Percentiles rank a stretch among this genome's conserved stretches.
Evolutionary conservation across 164 flowering plant species (phyloP).

Genomic region (Vitis labrusca): DNA sequence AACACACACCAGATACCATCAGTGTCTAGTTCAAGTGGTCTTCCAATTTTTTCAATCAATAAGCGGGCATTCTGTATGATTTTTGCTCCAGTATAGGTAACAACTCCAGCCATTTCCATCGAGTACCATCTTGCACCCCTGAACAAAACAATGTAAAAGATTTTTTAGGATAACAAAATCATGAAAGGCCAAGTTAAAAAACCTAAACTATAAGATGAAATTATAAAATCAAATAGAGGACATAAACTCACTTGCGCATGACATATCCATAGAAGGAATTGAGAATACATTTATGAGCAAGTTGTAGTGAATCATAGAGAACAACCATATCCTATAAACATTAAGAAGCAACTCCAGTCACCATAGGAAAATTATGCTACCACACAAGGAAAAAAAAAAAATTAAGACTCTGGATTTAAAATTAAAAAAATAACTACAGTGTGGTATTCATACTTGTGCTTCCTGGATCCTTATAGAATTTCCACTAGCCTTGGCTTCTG

Average conservation of each 20-base stretch:
- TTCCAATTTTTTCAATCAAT: slow-evolving; percentile 90
- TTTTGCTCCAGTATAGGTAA: slow-evolving; percentile 98
- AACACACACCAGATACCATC: slow-evolving; percentile 99
- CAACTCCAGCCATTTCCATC: slow-evolving; percentile 99
- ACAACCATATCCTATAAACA: slow-evolving; percentile 93
- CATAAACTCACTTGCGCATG: slow-evolving; percentile 90
- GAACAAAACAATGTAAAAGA: slow-evolving; percentile 16
- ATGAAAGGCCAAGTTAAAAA: background rate
- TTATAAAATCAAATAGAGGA: slow-evolving; percentile 4
- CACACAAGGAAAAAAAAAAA: background rate
- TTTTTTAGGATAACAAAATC: slow-evolving; percentile 8
- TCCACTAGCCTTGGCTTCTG: slow-evolving; percentile 90
- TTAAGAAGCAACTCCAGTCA: slow-evolving; percentile 7
- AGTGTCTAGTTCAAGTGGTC: slow-evolving; percentile 95
- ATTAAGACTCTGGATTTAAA: background rate
- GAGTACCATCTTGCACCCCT: slow-evolving; percentile 99
- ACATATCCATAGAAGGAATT: slow-evolving; percentile 99
- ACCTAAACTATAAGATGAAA: slow-evolving; percentile 3
- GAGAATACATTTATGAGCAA: slow-evolving; percentile 98
- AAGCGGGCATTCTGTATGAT: slow-evolving; percentile 98
- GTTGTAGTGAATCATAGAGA: slow-evolving; percentile 94
- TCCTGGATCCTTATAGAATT: slow-evolving; percentile 91
- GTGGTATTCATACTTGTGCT: slow-evolving; percentile 67
- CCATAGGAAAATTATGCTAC: background rate
- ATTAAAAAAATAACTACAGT: background rate